Evolutionary conservation across 495 filamentous ascomycete genomes (phyloP), one percentile per base, ranked within the genome.

Genomic region (Hyaloscypha finlandica): DNA sequence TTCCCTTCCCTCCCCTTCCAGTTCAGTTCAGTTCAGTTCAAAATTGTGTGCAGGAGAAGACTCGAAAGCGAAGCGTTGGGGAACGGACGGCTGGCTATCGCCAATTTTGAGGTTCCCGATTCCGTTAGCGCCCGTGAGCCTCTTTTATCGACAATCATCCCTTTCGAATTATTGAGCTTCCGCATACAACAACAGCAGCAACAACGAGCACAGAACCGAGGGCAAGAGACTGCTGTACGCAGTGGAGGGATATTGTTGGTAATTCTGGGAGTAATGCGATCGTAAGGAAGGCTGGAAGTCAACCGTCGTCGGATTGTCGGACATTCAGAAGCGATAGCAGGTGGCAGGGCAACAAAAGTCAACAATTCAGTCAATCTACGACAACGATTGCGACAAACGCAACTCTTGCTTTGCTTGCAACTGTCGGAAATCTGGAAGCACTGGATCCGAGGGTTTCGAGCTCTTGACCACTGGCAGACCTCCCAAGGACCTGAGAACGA

Each of bases 311-410:
- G 5, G 32, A 57, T 64, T 52, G 33, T 35, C 22, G 37, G 52
- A 3, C 39, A 31, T 54, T 25, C 25, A 70, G 53, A 63, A 53
- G 52, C 59, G 68, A 68, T 68, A 66, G 63, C 65, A 71, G 68
- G 71, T 71, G 69, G 66, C 69, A 67, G 69, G 69, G 64, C 71
- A 70, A 69, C 71, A 65, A 57, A 65, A 45, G 37, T 64, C 65
- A 62, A 61, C 54, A 68, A 56, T 12, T 53, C 63, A 59, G 66
- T 60, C 67, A 45, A 35, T 56, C 29, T 14, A 32, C 33, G 39
- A 55, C 52, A 2, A 70, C 30, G 11, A 55, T 39, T 53, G 29
- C 59, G 33, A 51, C 56, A 20, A 59, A 30, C 58, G 56, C 2
- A 32, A 5, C 16, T 59, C 8, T 59, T 59, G 32, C 30, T 37